Evolutionary conservation across 2,329 filamentous ascomycete genomes (phyloP).

Genomic region (Phoma sp.): DNA sequence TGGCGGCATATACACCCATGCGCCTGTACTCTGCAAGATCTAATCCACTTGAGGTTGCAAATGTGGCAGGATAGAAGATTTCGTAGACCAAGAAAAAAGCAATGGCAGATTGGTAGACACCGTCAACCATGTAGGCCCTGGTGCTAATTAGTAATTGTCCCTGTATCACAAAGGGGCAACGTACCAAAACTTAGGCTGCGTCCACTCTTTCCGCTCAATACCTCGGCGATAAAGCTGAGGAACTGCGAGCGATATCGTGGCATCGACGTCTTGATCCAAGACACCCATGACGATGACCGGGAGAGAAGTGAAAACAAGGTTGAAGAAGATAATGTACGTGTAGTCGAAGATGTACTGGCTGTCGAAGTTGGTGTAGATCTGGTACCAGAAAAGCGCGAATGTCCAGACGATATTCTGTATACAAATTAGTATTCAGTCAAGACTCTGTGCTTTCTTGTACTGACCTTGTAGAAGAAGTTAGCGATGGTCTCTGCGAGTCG

Average conservation of each 20-base stretch:
- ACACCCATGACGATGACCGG: slow-evolving; percentile 96
- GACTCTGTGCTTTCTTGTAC: slow-evolving; percentile 14
- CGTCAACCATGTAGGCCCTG: slow-evolving; percentile 87
- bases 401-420: slow-evolving; percentile 92
- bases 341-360: slow-evolving; percentile 98
- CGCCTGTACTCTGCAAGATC: slow-evolving; percentile 80
- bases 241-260: slow-evolving; percentile 90
- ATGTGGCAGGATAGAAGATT: slow-evolving; percentile 72
- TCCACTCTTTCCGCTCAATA: slow-evolving; percentile 97
- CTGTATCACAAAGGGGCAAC: slow-evolving; percentile 37
- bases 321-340: slow-evolving; percentile 96
- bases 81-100: slow-evolving; percentile 93
- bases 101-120: slow-evolving; percentile 91
- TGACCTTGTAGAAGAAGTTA: slow-evolving; percentile 98
- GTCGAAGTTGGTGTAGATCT: slow-evolving; percentile 94
- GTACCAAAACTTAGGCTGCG: slow-evolving; percentile 94
- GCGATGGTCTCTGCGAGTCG: slow-evolving; percentile 91
- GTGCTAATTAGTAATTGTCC: not conserved
- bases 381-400: slow-evolving; percentile 96
- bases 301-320: slow-evolving; percentile 93
- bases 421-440: slow-evolving; percentile 31
- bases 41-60: slow-evolving; percentile 75
- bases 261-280: slow-evolving; percentile 94
- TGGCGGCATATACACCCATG: slow-evolving; percentile 86
- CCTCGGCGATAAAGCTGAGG: slow-evolving; percentile 94